Evolutionary conservation across 768 basidiomycete species (phyloP), one percentile per base, ranked within the genome.

Genomic region (Tricholoma saponaceum): DNA sequence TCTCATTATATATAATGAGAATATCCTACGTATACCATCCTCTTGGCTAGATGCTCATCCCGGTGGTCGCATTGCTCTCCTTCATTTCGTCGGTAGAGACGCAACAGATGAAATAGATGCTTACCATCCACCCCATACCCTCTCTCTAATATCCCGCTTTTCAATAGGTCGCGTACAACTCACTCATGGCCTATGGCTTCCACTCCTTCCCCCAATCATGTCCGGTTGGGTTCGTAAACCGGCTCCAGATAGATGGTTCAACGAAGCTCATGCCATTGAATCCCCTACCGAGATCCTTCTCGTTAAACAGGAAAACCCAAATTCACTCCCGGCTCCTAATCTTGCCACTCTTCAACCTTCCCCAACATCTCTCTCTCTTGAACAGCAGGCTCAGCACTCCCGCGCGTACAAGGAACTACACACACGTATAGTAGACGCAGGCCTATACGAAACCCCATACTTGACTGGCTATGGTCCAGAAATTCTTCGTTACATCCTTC

Each of bases 51-150:
- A 81, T 4, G 77, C 82, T 4, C 96, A 98, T 68, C 97, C 97
- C 0, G 97, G 97, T 43, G 95, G 96, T 37, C 71, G 83, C 4
- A 86, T 98, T 51, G 82, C 94, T 13, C 83, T 99, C 57, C 84
- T 96, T 23, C 97, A 99, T 73, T 98, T 95, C 65, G 86, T 98
- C 41, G 97, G 96, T 3, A 82, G 96, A 55, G 95, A 99, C 68
- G 95, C 96, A 0, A 83, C 92, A 0, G 90, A 96, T 74, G 97
- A 99, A 71, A 90, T 98, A 32, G 83, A 92, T 60, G 96, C 94
- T 20, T 98, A 90, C 74, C 97, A 99, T 69, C 77, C 78, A 6
- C 79, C 83, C 35, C 71, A 79, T 47, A 84, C 80, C 51, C 75
- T 85, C 54, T 71, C 74, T 9, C 75, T 81, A 56, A 79, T 95